Evolutionary conservation across 805 yeast genomes (phyloP), one percentile per base, ranked within the genome.

Genomic region (Brettanomyces bruxellensis): DNA sequence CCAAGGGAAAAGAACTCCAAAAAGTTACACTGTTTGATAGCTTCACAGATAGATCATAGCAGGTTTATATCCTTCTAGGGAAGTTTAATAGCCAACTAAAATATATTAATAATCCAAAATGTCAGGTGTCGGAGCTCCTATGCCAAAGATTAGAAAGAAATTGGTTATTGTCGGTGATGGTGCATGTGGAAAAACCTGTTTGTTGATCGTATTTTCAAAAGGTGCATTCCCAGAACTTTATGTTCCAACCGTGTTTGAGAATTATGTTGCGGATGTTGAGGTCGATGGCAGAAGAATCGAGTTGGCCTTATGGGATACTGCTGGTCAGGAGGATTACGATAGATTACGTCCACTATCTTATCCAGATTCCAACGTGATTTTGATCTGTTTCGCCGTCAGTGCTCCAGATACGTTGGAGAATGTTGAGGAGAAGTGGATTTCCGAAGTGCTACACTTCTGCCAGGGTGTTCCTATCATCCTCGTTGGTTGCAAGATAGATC

Each of bases 241-340:
- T 64, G 96, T 89, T 43, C 96, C 96, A 62, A 88, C 96, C 24
- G 98, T 91, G 51, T 91, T 91, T 61, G 98, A 91, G 67, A 93
- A 90, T 74, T 93, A 91, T 68, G 97, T 91, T 58, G 95, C 97
- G 41, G 96, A 89, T 66, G 97, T 91, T 48, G 96, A 81, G 62
- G 83, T 84, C 48, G 91, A 85, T 59, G 95, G 95, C 44, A 85
- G 91, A 68, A 79, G 86, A 64, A 97, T 91, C 49, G 96, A 90
- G 66, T 73, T 89, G 67, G 95, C 96, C 6, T 73, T 89, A 55
- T 89, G 96, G 96, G 96, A 89, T 88, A 89, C 96, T 56, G 96
- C 97, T 47, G 97, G 97, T 54, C 97, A 89, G 78, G 97, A 89
- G 74, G 97, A 90, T 72, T 89, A 89, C 65, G 96, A 88, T 68